These are phyloP conservation scores for Sideroxylon spinosum DNA, from an alignment of 179 eudicot genomes.

Conservation along the genomic window DNA sequence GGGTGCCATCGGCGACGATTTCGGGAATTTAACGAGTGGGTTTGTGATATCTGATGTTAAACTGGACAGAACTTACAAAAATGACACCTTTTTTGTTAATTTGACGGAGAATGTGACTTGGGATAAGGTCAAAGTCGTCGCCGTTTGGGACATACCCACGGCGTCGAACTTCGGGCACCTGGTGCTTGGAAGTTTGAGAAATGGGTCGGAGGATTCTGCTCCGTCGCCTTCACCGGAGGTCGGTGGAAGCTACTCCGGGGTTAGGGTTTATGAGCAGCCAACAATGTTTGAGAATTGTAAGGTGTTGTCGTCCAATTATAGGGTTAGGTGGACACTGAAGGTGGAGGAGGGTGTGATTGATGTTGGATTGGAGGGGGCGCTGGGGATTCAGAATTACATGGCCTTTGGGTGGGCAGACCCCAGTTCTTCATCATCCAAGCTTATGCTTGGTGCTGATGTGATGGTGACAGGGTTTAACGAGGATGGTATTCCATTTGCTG, in stretches of 20 bases:
- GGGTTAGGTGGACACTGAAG: slow-evolving; percentile 80
- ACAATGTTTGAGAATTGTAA: slow-evolving; percentile 89
- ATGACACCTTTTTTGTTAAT: slow-evolving; percentile 62
- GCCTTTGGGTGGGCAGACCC: slow-evolving; percentile 97
- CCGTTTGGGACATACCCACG: slow-evolving; percentile 70
- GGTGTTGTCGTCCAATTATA: slow-evolving; percentile 47
- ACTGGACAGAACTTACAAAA: slow-evolving; percentile 56
- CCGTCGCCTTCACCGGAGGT: slow-evolving; percentile 35
- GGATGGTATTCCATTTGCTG: slow-evolving; percentile 72
- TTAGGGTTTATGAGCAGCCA: slow-evolving; percentile 38
- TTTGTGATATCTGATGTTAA: slow-evolving; percentile 60
- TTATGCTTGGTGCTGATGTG: slow-evolving; percentile 78
- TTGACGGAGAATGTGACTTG: slow-evolving; percentile 61
- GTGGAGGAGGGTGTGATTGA: slow-evolving; percentile 53
- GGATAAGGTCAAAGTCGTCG: slow-evolving; percentile 61
- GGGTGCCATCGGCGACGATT: slow-evolving; percentile 65
- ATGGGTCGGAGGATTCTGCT: slow-evolving; percentile 28
- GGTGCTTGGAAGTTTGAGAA: slow-evolving; percentile 27
- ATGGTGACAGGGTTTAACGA: slow-evolving; percentile 73
- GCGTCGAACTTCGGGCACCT: slow-evolving; percentile 87
- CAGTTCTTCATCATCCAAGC: slow-evolving; percentile 36
- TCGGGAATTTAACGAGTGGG: slow-evolving; percentile 70
- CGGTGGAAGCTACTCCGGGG: slow-evolving; percentile 14
- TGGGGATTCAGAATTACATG: slow-evolving; percentile 69
- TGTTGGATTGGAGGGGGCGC: slow-evolving; percentile 76